Evolutionary conservation across 2,329 filamentous ascomycete genomes (phyloP).

Genomic region (Xylariaceae sp.): DNA sequence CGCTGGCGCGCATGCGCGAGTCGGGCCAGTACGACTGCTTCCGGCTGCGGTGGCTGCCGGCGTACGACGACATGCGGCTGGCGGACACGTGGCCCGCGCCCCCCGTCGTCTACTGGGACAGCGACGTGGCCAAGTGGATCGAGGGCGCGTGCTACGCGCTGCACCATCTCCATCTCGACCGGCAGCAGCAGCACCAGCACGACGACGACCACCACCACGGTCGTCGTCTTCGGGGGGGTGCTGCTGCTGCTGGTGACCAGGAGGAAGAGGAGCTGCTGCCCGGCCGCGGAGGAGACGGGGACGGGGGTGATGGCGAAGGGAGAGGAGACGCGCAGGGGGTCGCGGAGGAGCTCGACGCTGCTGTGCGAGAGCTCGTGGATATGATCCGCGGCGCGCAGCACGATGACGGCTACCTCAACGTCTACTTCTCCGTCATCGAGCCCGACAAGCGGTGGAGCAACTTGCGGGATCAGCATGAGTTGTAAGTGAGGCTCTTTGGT

Average conservation of each 20-base stretch:
- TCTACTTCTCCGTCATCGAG: constrained; percentile 54
- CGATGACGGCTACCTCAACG: constrained; percentile 54
- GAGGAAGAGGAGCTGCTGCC: too few species aligned
- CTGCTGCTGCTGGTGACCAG: too few species aligned
- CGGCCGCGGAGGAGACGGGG: too few species aligned
- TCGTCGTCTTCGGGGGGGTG: too few species aligned
- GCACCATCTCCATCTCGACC: too few species aligned
- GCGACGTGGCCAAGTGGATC: constrained; percentile 50
- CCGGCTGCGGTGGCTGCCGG: constrained; percentile 47
- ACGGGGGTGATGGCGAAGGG: too few species aligned
- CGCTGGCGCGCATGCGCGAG: constrained; percentile 43
- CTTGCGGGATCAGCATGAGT: constrained; percentile 53
- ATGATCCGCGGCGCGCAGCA: constrained; percentile 52
- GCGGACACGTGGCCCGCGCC: constrained; percentile 48
- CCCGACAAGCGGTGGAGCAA: constrained; percentile 49
- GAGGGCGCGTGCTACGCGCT: constrained; percentile 55
- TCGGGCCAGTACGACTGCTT: constrained; percentile 53
- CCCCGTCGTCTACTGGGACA: constrained; percentile 54
- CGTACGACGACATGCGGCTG: constrained; percentile 46
- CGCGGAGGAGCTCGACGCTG: constrained; percentile 39
- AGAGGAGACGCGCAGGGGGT: too few species aligned
- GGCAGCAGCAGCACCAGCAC: not conserved
- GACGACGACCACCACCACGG: too few species aligned
- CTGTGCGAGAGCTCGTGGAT: constrained; percentile 47
- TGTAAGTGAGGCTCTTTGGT: constrained; percentile 31